Conservation (phyloP, 768 basidiomycete genomes). For the Agaricus sinodeliciosus region DNA sequence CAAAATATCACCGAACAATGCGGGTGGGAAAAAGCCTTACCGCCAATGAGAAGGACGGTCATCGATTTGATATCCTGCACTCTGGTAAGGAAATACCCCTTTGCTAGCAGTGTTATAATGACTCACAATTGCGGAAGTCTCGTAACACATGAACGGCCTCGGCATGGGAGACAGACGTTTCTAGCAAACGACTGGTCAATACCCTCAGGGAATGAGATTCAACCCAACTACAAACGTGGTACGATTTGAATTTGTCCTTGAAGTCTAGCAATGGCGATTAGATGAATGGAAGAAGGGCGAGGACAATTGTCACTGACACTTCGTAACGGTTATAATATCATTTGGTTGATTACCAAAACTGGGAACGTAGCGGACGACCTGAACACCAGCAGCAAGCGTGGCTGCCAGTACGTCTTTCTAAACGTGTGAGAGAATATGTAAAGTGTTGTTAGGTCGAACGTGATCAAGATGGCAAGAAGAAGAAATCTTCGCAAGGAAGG, state of each 20-base stretch:
- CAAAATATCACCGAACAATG: background rate
- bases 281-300: background rate
- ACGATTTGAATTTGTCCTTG: constrained; percentile 58
- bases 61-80: constrained; percentile 35
- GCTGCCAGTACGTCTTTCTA: constrained; percentile 48
- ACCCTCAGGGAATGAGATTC: background rate
- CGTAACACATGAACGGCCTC: constrained; percentile 60
- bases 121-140: constrained; percentile 64
- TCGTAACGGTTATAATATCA: constrained; percentile 50
- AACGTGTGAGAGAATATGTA: background rate
- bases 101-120: background rate
- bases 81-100: background rate
- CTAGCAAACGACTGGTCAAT: constrained; percentile 22
- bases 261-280: constrained; percentile 34
- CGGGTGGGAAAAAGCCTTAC: background rate
- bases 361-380: constrained; percentile 53
- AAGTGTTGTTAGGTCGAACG: background rate
- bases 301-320: constrained; percentile 39
- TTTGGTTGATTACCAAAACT: constrained; percentile 55
- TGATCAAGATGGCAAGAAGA: background rate
- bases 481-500: background rate
- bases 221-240: constrained; percentile 41
- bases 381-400: constrained; percentile 49
- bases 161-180: constrained; percentile 49
- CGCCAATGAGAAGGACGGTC: constrained; percentile 29